A percentile compares a stretch with the other conserved stretches of the same genome.
These are phyloP conservation scores for Fragosphaeria purpurea DNA, from an alignment of 2,329 filamentous ascomycete species.

Conservation along the genomic window DNA sequence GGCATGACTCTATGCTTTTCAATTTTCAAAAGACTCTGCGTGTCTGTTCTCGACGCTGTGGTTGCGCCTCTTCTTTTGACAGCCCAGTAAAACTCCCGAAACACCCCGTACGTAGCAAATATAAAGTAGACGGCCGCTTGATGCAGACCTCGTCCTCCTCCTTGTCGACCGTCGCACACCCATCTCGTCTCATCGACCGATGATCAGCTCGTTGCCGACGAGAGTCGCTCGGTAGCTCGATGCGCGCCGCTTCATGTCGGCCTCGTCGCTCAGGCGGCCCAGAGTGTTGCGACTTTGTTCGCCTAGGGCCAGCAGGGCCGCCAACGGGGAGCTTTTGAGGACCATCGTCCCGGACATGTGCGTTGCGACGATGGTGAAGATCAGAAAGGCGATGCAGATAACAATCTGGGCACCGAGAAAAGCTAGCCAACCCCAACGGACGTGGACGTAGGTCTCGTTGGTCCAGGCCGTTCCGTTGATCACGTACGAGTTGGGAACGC, in stretches of 20 bases:
- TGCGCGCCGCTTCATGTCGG: background rate
- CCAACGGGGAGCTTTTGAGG: slow-evolving; percentile 3
- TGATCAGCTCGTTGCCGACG: too few relatives aligned
- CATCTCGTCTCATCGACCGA: too few relatives aligned
- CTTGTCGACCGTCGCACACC: too few relatives aligned
- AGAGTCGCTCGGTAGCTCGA: background rate
- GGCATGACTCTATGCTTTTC: too few relatives aligned
- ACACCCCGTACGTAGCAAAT: too few relatives aligned
- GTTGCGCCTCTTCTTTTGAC: too few relatives aligned
- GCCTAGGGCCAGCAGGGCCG: background rate
- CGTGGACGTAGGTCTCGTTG: slow-evolving; percentile 19
- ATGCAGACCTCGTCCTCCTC: too few relatives aligned
- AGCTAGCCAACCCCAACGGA: slow-evolving; percentile 23
- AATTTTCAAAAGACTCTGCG: too few relatives aligned
- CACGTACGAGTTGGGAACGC: background rate
- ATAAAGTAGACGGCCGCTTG: too few relatives aligned
- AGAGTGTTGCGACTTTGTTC: background rate
- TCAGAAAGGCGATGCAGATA: slow-evolving; percentile 16
- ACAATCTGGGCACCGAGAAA: slow-evolving; percentile 15
- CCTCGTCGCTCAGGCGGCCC: background rate
- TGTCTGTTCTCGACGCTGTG: too few relatives aligned
- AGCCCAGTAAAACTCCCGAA: too few relatives aligned
- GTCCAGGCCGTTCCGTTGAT: slow-evolving; percentile 14
- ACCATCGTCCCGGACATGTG: background rate
- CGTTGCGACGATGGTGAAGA: slow-evolving; percentile 5